A percentile compares a stretch with the other conserved stretches of the same genome.
Evolutionary conservation across 2,329 filamentous ascomycete species (phyloP).

Genomic region (Talaromyces funiculosus): DNA sequence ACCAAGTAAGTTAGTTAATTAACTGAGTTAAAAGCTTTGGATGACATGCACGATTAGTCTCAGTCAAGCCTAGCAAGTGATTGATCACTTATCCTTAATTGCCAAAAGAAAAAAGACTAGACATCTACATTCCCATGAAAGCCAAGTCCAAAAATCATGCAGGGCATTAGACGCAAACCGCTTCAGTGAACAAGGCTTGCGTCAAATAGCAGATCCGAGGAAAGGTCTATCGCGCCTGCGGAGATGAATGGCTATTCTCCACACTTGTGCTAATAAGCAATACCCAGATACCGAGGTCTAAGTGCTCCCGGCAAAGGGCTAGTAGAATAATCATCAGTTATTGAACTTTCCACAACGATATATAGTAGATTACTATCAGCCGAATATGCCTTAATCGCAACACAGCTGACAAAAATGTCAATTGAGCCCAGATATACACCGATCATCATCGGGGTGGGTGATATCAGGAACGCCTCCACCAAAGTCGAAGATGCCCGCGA

Average conservation of each 20-base stretch:
- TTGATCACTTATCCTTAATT: not conserved
- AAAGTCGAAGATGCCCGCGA: slow-evolving; percentile 51
- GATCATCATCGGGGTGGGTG: slow-evolving; percentile 58
- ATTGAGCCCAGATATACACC: slow-evolving; percentile 31
- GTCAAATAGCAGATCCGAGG: too few species aligned
- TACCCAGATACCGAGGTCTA: not conserved
- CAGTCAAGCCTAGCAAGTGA: not conserved
- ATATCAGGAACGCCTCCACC: slow-evolving; percentile 54
- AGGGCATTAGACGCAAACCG: not conserved
- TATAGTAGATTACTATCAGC: not conserved
- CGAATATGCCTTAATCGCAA: not conserved
- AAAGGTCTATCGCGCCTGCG: too few species aligned
- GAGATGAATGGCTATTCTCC: too few species aligned
- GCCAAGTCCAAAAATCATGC: not conserved
- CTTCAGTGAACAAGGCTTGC: not conserved
- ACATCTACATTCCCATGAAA: not conserved
- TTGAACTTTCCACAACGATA: not conserved
- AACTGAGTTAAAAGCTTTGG: too few species aligned
- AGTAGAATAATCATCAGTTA: not conserved
- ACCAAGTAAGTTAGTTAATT: too few species aligned
- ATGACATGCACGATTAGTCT: not conserved
- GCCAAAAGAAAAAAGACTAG: not conserved
- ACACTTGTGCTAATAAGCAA: too few species aligned
- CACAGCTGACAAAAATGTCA: not conserved
- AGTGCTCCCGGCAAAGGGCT: not conserved